phyloP scores from a whole-genome alignment of 176 grass and related monocot species.

The Triticum timopheevii region DNA sequence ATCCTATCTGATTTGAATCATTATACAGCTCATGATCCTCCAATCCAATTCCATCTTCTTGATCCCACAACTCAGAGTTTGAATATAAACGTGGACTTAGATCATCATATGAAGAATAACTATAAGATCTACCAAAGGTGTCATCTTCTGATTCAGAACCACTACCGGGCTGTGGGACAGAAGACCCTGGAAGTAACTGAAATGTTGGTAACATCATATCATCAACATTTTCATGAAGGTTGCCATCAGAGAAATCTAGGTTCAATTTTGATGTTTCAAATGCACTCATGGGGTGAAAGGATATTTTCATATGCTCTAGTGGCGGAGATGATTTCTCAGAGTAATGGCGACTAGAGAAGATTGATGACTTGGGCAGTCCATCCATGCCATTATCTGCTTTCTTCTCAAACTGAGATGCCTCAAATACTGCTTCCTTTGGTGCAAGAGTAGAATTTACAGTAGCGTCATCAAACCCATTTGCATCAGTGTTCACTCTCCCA shows the following conservation, averaged over 20 bases:
- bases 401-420: conserved; percentile 34
- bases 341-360: conserved; percentile 42
- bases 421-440: conserved; percentile 20
- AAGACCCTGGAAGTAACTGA: conserved; percentile 60
- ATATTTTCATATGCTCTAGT: conserved; percentile 95
- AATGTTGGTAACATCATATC: conserved; percentile 77
- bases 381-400: conserved; percentile 44
- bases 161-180: conserved; percentile 47
- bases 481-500: conserved; percentile 41
- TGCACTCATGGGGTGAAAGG: conserved; percentile 78
- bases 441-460: conserved; percentile 21
- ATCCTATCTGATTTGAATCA: conserved; percentile 43
- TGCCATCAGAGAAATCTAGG: conserved; percentile 52
- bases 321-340: conserved; percentile 91
- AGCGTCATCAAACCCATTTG: conserved; percentile 41
- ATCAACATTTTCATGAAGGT: conserved; percentile 53
- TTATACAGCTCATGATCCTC: conserved; percentile 42
- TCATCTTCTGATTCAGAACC: conserved; percentile 95
- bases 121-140: conserved; percentile 93
- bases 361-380: conserved; percentile 45
- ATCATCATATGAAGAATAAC: conserved; percentile 88
- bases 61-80: conserved; percentile 95
- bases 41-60: conserved; percentile 52
- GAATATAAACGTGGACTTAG: conserved; percentile 73
- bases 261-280: conserved; percentile 63